Percentiles rank a stretch among this genome's conserved stretches.
phyloP scores from a whole-genome alignment of 257 asterid genomes.

The Jacaranda copaia region DNA sequence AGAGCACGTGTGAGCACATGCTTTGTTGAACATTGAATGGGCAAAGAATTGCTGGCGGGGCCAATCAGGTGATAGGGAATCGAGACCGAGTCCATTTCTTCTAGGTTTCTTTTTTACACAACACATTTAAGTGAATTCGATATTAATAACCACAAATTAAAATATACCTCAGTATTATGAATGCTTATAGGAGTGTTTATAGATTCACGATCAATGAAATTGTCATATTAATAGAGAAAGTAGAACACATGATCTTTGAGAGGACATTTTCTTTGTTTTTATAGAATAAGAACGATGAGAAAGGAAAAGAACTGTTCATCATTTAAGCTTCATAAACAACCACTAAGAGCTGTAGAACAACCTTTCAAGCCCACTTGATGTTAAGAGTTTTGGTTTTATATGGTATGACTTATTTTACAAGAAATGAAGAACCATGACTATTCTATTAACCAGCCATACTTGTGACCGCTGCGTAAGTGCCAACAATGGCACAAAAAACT shows the following conservation, averaged over 20 bases:
- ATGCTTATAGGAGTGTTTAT: too few species aligned
- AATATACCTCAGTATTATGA: too few species aligned
- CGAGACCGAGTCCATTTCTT: conserved; percentile 17
- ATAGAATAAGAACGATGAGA: too few species aligned
- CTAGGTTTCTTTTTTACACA: background rate
- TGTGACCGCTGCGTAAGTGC: conserved; percentile 73
- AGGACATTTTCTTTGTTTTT: too few species aligned
- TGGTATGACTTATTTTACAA: background rate
- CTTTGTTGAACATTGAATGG: conserved; percentile 43
- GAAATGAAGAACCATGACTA: background rate
- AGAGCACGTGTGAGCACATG: conserved; percentile 62
- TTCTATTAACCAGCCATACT: conserved; percentile 48
- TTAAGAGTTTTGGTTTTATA: too few species aligned
- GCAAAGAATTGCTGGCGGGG: conserved; percentile 33
- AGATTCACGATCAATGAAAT: too few species aligned
- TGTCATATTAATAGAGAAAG: too few species aligned
- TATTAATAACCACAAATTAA: too few species aligned
- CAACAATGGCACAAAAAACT: conserved; percentile 54
- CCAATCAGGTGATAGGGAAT: conserved; percentile 34
- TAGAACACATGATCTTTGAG: too few species aligned
- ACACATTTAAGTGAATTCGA: too few species aligned
- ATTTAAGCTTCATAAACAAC: conserved; percentile 24
- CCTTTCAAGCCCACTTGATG: too few species aligned
- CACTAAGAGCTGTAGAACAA: too few species aligned
- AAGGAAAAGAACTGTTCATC: background rate